These are phyloP conservation scores for Sherardia arvensis DNA, from an alignment of 257 asterid genomes.

Conservation along the genomic window DNA sequence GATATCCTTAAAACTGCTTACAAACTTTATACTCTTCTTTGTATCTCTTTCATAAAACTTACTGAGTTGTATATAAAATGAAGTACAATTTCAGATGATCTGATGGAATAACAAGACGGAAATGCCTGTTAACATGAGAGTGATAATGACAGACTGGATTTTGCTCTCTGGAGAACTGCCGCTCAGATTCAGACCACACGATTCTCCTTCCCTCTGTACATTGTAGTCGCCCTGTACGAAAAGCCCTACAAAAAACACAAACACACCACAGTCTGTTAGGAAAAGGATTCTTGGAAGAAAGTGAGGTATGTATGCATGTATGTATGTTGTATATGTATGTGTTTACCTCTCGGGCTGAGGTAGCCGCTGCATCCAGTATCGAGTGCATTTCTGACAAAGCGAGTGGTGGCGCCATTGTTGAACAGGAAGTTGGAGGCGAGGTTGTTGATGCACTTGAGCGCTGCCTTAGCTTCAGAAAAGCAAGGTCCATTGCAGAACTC, in stretches of 20 bases:
- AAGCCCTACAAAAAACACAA: neutral
- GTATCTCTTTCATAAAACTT: neutral
- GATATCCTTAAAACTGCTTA: too few relatives aligned
- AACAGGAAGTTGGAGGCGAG: constrained; percentile 13
- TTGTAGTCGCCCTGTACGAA: constrained; percentile 5
- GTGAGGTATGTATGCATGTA: too few relatives aligned
- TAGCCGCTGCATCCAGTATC: constrained; percentile 12
- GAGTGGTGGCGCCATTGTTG: constrained; percentile 11
- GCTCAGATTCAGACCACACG: constrained; percentile 10
- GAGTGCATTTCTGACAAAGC: neutral
- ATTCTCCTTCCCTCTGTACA: neutral
- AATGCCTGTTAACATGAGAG: neutral
- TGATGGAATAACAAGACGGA: neutral
- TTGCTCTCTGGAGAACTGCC: neutral
- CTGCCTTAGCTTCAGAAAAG: constrained; percentile 9
- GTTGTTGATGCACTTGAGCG: constrained; percentile 8
- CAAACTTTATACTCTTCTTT: too few relatives aligned
- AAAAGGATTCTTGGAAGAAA: neutral
- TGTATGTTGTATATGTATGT: too few relatives aligned
- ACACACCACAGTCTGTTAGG: neutral
- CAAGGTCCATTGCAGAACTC: constrained; percentile 13
- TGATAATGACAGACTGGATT: neutral
- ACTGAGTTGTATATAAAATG: neutral
- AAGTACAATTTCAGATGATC: neutral
- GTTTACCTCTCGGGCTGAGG: constrained; percentile 9